Base-by-base conservation (phyloP, 495 filamentous ascomycete species). In the Astrothelium macrocarpum region DNA sequence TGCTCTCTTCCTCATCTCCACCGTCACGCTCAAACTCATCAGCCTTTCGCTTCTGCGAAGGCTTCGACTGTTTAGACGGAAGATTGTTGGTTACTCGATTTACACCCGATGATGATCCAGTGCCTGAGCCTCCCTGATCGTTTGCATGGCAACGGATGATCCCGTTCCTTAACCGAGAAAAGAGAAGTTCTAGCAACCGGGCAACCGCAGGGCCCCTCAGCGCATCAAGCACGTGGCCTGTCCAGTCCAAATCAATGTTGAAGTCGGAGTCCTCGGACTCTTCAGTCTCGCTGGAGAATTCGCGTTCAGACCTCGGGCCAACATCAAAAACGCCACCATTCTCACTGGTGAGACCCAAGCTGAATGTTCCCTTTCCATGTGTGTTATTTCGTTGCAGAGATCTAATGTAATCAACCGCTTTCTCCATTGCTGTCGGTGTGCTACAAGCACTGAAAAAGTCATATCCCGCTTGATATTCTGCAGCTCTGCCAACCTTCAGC, bases 31-130 rank as follows among this genome's bases (percentile, higher is more conserved):
- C 49, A 29, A n/a, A 29, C 5, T 56, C 49, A 16, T 56, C 49
- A 20, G 49, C 49, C 25, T 56, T 56, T 56, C 49, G 49, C 49
- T 56, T 56, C 9, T 56, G 49, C 11, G 49, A 20, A 56, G 29
- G 49, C 20, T 56, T 56, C 7, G 23, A 26, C 9, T 56, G 49
- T 16, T 56, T 56, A 9, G 49, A 56, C 16, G 49, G 29, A 20
- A 9, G 7, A 9, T 20, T 29, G 49, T 56, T 56, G 49, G 12
- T 56, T 16, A 9, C 23, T 9, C 7, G 49, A 29, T 25, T 56
- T 28, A 3, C 2, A 11, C 49, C 49, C 25, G 49, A 28, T 56
- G 49, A 56, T 29, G 49, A 26, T 29, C 5, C 7, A 20, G 4
- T 29, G 23, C 49, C 25, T 12, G 23, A 26, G 16, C 49, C 25